phyloP scores from a whole-genome alignment of 257 asterid genomes.

The Galeopsis tetrahit region DNA sequence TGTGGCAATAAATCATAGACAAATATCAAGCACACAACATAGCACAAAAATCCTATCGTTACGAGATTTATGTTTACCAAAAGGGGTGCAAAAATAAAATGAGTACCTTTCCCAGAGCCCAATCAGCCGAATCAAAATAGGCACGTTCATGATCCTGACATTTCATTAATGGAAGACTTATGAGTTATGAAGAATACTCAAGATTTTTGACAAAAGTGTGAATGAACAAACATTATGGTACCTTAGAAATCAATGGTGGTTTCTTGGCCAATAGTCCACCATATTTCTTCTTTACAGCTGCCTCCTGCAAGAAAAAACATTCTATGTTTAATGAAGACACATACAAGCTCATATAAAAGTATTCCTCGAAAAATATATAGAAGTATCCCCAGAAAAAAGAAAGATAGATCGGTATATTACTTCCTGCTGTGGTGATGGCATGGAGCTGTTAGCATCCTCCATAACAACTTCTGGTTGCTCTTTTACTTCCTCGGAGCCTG shows the following conservation, averaged over 20 bases:
- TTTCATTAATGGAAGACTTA: slow-evolving; percentile 19
- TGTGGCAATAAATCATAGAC: slow-evolving; percentile 41
- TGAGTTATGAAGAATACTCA: slow-evolving; percentile 3
- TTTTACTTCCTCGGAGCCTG: slow-evolving; percentile 73
- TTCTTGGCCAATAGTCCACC: slow-evolving; percentile 95
- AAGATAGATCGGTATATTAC: slow-evolving; percentile 45
- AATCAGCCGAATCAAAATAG: slow-evolving; percentile 98
- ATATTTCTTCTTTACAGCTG: slow-evolving; percentile 79
- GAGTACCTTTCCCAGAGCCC: slow-evolving; percentile 98
- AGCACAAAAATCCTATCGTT: neutral
- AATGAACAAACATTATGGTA: slow-evolving; percentile 31
- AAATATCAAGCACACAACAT: slow-evolving; percentile 7
- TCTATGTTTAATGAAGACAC: neutral
- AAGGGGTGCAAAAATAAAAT: slow-evolving; percentile 15
- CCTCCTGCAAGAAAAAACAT: slow-evolving; percentile 55
- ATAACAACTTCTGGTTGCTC: slow-evolving; percentile 56
- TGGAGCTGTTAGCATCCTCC: slow-evolving; percentile 65
- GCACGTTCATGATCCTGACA: slow-evolving; percentile 98
- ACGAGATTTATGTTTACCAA: slow-evolving; percentile 16
- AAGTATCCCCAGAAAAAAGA: slow-evolving; percentile 6
- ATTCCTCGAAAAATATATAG: neutral
- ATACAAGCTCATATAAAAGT: neutral
- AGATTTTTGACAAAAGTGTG: neutral
- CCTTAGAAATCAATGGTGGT: slow-evolving; percentile 96
- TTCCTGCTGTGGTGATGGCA: slow-evolving; percentile 72